Base-by-base conservation (phyloP, 108 stramenopile genomes). In the Cyclotella kingstonii region DNA sequence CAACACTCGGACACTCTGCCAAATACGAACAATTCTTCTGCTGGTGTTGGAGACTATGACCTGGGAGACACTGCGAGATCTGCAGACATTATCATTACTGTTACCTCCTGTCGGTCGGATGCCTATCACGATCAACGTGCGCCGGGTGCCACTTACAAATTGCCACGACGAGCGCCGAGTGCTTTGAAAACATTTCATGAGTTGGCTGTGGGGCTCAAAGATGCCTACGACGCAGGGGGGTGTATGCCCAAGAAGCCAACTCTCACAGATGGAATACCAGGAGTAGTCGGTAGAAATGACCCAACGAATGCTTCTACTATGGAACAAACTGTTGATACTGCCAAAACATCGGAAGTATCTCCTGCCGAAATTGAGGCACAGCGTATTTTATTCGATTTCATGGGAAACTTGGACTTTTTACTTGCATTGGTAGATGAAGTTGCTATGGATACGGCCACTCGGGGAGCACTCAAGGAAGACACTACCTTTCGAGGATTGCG, bases 61-160 rank as follows among this genome's bases (percentile, higher is more conserved):
- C 10, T 5, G 5, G 6, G 14, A 6, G 28, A 27, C 21, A 5
- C 6, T 23, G 11, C 9, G 5, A n/a, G 36, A 9, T 36, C 43
- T 9, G 49, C 49, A 38, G 61, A 73, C 43, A 84, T 82, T 35
- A 66, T 92, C 31, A 84, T 92, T 7, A 81, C 91, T 2, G 91
- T 92, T 7, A 92, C 87, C n/a, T 89, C 87, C 8, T 92, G 91
- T 55, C 72, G 86, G 34, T 77, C 73, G n/a, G 91, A 92, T 58
- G 91, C 86, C 6, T 92, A 92, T 43, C 86, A 92, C 72, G 83
- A 89, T 43, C 84, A 89, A 66, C 86, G 89, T 29, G 87, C 91
- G 2, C 91, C 86, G 17, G 91, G 91, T 0, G 73, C 85, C 22
- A 87, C 86, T 23, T 79, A 81, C 34, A 92, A 87, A 48, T 56